Evolutionary conservation across 2,329 filamentous ascomycete genomes (phyloP).

Genomic region (Pseudofabraea citricarpa): DNA sequence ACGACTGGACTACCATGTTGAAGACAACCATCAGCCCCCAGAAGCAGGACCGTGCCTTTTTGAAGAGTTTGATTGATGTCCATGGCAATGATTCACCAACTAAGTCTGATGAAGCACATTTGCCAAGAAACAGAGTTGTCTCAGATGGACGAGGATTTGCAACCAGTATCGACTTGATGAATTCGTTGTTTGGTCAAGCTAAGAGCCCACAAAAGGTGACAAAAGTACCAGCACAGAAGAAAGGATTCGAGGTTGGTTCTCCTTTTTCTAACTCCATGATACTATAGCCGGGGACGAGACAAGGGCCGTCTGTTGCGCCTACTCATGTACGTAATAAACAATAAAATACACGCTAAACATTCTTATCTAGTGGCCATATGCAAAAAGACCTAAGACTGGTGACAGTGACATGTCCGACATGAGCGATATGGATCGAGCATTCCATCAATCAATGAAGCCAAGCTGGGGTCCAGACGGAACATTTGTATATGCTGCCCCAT

Average conservation of each 20-base stretch:
- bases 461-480: slow-evolving; percentile 74
- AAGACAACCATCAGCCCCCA: slow-evolving; percentile 90
- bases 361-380: slow-evolving; percentile 73
- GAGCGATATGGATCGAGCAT: slow-evolving; percentile 57
- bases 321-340: slow-evolving; percentile 29
- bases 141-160: slow-evolving; percentile 60
- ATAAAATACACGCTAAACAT: slow-evolving; percentile 41
- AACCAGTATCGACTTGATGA: slow-evolving; percentile 94
- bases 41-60: slow-evolving; percentile 81
- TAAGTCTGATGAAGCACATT: slow-evolving; percentile 40
- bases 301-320: slow-evolving; percentile 25
- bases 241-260: slow-evolving; percentile 87
- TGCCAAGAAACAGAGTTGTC: slow-evolving; percentile 24
- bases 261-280: too few species aligned
- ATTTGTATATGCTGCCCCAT: slow-evolving; percentile 57
- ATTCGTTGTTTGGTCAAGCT: slow-evolving; percentile 79
- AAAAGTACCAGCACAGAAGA: slow-evolving; percentile 51
- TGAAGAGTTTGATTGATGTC: slow-evolving; percentile 42
- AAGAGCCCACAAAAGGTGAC: slow-evolving; percentile 52
- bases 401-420: slow-evolving; percentile 57
- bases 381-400: slow-evolving; percentile 69
- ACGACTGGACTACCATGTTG: slow-evolving; percentile 91
- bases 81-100: slow-evolving; percentile 29
- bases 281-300: slow-evolving; percentile 11
- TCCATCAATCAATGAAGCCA: slow-evolving; percentile 71